Conservation (phyloP, 176 grass and related monocot genomes). For the Guadua angustifolia region DNA sequence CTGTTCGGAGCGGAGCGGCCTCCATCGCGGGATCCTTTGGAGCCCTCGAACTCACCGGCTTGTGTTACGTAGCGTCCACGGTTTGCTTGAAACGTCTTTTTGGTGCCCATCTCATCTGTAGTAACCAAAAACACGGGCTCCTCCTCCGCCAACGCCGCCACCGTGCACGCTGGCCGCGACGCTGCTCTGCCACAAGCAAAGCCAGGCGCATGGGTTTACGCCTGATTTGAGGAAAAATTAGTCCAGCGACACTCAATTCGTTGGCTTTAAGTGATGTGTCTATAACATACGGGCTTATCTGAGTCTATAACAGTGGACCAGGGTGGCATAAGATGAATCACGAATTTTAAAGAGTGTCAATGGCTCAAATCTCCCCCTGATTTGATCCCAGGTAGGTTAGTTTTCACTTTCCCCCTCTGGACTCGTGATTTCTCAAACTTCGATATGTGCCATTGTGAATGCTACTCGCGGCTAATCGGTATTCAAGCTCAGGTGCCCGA, state of each 20-base stretch:
- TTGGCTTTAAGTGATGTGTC: no score
- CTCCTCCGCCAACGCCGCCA: not conserved
- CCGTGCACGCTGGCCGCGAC: not conserved
- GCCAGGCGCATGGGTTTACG: not conserved
- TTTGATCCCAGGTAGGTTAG: not conserved
- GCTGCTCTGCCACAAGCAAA: no score
- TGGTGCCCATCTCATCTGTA: not conserved
- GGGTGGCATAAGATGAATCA: no score
- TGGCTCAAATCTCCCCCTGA: no score
- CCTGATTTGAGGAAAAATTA: constrained; percentile 2
- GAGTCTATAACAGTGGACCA: no score
- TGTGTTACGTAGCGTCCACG: not conserved
- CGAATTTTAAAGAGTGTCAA: no score
- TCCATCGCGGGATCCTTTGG: no score
- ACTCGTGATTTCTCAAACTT: not conserved
- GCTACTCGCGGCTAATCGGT: not conserved
- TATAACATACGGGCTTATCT: no score
- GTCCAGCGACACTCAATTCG: no score
- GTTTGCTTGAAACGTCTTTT: no score
- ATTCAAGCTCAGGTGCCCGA: not conserved
- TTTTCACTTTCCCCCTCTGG: not conserved
- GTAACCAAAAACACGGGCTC: not conserved
- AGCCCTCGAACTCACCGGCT: not conserved
- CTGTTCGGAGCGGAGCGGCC: no score
- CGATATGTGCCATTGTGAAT: not conserved